phyloP scores from a whole-genome alignment of 2,329 filamentous ascomycete species.

The Pezicula radicicola region DNA sequence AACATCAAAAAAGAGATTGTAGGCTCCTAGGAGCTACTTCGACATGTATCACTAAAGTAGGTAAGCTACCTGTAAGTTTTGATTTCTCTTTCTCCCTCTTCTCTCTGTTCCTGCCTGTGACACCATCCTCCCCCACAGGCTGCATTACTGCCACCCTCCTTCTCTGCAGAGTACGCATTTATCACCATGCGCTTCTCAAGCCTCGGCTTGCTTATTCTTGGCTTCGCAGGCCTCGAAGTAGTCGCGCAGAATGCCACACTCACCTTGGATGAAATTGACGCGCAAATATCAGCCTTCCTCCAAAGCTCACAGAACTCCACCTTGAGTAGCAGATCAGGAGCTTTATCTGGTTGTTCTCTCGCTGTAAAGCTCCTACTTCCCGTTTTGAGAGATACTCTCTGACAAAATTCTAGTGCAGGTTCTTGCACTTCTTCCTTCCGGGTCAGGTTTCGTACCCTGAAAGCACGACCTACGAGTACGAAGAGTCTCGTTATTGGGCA shows the following conservation, averaged over 20 bases:
- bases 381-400: background rate
- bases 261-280: background rate
- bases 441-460: slow-evolving; percentile 14
- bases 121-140: background rate
- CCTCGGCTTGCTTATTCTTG: background rate
- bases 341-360: background rate
- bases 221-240: background rate
- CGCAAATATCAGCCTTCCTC: background rate
- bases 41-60: too few relatives aligned
- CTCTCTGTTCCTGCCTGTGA: background rate
- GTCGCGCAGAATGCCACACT: background rate
- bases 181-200: background rate
- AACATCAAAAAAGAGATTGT: too few relatives aligned
- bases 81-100: background rate
- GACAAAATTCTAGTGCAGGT: slow-evolving; percentile 9
- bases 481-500: slow-evolving; percentile 11
- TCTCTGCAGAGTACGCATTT: too few relatives aligned
- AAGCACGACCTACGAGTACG: slow-evolving; percentile 9
- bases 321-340: background rate
- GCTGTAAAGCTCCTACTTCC: background rate
- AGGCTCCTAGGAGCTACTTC: too few relatives aligned
- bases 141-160: background rate
- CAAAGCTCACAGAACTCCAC: background rate
- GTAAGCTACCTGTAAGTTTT: too few relatives aligned
- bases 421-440: slow-evolving; percentile 9